These are phyloP conservation scores for Gypsophila paniculata DNA, from an alignment of 179 eudicot genomes.

Conservation along the genomic window DNA sequence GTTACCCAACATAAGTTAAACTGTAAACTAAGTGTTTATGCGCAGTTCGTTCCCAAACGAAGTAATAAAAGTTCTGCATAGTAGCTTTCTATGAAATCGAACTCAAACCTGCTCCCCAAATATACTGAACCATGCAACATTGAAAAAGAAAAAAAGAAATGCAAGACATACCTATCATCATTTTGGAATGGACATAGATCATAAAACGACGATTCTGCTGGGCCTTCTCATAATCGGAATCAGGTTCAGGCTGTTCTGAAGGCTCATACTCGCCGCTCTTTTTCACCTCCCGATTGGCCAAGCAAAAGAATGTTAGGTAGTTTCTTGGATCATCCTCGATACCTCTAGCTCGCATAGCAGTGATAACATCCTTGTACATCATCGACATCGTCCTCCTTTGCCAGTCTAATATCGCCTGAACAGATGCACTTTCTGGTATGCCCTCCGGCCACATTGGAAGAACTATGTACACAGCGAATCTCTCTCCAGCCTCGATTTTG, in stretches of 20 bases:
- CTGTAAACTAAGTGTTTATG: too few relatives aligned
- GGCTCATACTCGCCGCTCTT: conserved; percentile 51
- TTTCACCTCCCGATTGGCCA: conserved; percentile 50
- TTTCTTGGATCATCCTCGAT: conserved; percentile 51
- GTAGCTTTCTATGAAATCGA: too few relatives aligned
- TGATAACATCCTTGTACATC: conserved; percentile 50
- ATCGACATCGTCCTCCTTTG: conserved; percentile 51
- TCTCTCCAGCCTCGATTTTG: conserved; percentile 51
- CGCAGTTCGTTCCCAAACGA: too few relatives aligned
- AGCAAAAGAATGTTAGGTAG: conserved; percentile 54
- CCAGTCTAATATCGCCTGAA: conserved; percentile 58
- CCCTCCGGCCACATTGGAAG: conserved; percentile 72
- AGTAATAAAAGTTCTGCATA: too few relatives aligned
- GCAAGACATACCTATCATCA: conserved; percentile 49
- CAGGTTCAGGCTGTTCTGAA: conserved; percentile 43
- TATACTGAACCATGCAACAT: too few relatives aligned
- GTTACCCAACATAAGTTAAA: too few relatives aligned
- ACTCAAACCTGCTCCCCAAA: too few relatives aligned
- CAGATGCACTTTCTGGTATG: conserved; percentile 54
- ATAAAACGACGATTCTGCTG: conserved; percentile 51
- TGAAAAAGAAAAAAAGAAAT: too few relatives aligned
- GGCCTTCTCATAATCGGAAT: conserved; percentile 42
- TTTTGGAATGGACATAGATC: conserved; percentile 60
- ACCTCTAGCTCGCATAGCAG: conserved; percentile 39
- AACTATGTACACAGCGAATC: conserved; percentile 47